phyloP scores from a whole-genome alignment of 345 rosid genomes.

The Nasturtium officinale region DNA sequence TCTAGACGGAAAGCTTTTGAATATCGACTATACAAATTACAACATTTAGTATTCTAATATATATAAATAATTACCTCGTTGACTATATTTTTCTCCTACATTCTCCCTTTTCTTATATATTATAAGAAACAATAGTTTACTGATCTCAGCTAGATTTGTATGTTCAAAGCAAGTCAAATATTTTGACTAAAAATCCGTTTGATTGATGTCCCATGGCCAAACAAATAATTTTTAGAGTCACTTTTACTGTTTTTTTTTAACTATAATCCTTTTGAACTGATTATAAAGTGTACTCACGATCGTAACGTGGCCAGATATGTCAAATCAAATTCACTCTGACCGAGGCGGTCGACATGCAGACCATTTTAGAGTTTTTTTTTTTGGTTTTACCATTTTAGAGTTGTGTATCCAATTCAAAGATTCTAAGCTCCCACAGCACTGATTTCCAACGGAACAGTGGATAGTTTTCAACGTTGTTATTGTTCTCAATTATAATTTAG shows the following conservation, averaged over 20 bases:
- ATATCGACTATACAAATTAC: background rate
- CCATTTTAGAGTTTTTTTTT: background rate
- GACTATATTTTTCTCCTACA: background rate
- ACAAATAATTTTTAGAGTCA: too few species aligned
- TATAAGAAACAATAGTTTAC: background rate
- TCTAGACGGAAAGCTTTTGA: background rate
- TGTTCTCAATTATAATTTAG: background rate
- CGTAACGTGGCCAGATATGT: slow-evolving; percentile 18
- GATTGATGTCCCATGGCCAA: too few species aligned
- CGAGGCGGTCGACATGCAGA: background rate
- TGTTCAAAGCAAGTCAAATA: background rate
- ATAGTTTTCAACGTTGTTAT: background rate
- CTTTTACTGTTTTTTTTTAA: background rate
- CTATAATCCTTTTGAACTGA: background rate
- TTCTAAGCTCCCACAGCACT: too few species aligned
- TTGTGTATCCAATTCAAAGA: too few species aligned
- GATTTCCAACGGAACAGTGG: too few species aligned
- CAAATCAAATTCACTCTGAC: background rate
- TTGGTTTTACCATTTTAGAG: too few species aligned
- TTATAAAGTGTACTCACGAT: background rate
- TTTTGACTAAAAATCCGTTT: background rate
- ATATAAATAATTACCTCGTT: background rate
- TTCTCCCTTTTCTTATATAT: background rate
- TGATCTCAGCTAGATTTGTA: background rate
- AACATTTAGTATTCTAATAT: background rate